Percentiles rank a stretch among this genome's conserved stretches.
Evolutionary conservation across 257 asterid genomes (phyloP).

Genomic region (Lycium barbarum): DNA sequence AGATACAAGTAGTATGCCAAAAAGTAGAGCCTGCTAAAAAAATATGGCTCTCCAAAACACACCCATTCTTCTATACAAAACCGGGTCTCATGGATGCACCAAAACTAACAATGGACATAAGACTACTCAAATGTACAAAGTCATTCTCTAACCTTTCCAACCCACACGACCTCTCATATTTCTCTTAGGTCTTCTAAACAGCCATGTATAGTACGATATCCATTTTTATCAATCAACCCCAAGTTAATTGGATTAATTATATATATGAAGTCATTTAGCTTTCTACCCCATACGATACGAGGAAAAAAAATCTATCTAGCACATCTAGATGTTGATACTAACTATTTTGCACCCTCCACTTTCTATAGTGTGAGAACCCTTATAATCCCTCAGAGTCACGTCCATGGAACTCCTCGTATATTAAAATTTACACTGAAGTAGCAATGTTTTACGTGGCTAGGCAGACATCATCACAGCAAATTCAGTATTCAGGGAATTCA

Average conservation of each 20-base stretch:
- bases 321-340: slow-evolving; percentile 24
- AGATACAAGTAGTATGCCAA: not conserved
- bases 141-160: not conserved
- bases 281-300: not conserved
- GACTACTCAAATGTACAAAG: not conserved
- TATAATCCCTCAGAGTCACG: not conserved
- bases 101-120: not conserved
- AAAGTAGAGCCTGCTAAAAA: not conserved
- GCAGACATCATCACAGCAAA: not conserved
- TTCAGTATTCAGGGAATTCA: slow-evolving; percentile 7
- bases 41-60: slow-evolving; percentile 22
- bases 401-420: not conserved
- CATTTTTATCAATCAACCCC: not conserved
- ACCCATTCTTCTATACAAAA: slow-evolving; percentile 8
- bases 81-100: not conserved
- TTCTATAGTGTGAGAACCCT: slow-evolving; percentile 6
- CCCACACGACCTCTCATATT: slow-evolving; percentile 7
- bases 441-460: not conserved
- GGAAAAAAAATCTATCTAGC: not conserved
- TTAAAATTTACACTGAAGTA: not conserved
- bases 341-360: slow-evolving; percentile 12
- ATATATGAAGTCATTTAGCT: not conserved
- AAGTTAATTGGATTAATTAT: not conserved
- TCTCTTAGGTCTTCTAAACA: not conserved
- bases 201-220: not conserved